These are phyloP conservation scores for Trichosporon sp. DNA, from an alignment of 1,284 basidiomycete genomes.

Conservation along the genomic window DNA sequence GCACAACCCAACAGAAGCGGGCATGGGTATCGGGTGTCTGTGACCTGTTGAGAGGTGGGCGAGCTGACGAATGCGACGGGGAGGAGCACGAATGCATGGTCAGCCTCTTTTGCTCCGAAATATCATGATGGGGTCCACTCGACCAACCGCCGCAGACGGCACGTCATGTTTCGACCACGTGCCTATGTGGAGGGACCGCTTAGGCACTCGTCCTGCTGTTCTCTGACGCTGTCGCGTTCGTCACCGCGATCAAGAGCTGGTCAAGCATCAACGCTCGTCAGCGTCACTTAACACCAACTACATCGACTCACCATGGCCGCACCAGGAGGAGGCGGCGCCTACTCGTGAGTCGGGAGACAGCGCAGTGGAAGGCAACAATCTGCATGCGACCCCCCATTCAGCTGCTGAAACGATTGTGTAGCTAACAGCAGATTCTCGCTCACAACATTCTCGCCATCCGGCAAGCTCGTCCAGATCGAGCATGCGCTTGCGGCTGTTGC, in stretches of 20 bases:
- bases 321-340: slow-evolving; percentile 48
- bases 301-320: slow-evolving; percentile 38
- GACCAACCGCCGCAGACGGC: background rate
- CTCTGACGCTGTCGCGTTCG: slow-evolving; percentile 8
- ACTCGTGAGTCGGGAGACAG: slow-evolving; percentile 39
- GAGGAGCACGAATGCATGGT: background rate
- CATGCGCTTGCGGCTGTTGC: slow-evolving; percentile 96
- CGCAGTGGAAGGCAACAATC: background rate
- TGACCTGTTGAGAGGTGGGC: background rate
- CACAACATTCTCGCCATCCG: slow-evolving; percentile 97
- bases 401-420: background rate
- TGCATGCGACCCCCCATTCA: background rate
- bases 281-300: background rate
- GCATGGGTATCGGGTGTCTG: background rate
- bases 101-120: background rate
- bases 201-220: background rate
- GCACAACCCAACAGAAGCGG: slow-evolving; percentile 1
- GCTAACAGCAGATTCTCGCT: slow-evolving; percentile 74
- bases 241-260: background rate
- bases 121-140: background rate
- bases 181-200: background rate
- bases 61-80: background rate
- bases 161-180: background rate
- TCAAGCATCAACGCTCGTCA: background rate
- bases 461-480: slow-evolving; percentile 98